phyloP scores from a whole-genome alignment of 768 basidiomycete species.

The Tylopilus vinaceipallidus region DNA sequence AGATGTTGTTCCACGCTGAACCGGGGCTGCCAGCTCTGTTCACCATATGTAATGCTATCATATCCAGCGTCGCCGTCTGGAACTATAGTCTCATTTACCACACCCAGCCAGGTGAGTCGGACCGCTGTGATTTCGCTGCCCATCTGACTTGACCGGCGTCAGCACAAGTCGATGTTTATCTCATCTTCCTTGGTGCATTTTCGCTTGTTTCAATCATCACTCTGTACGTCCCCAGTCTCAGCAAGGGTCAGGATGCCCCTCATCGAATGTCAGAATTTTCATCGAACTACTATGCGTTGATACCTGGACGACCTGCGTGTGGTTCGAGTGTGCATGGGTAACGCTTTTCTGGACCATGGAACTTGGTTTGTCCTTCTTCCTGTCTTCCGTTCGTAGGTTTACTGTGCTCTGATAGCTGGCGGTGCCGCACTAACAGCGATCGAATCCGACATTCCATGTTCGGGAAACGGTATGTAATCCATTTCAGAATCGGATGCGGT shows the following conservation, averaged over 20 bases:
- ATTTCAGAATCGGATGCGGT: neutral
- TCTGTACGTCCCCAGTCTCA: slow-evolving; percentile 42
- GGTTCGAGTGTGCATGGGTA: slow-evolving; percentile 71
- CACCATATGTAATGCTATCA: slow-evolving; percentile 62
- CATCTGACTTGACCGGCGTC: slow-evolving; percentile 8
- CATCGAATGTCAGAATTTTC: slow-evolving; percentile 43
- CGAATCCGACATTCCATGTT: slow-evolving; percentile 37
- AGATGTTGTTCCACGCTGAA: neutral
- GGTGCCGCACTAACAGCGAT: slow-evolving; percentile 48
- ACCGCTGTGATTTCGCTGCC: neutral
- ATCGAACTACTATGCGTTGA: slow-evolving; percentile 53
- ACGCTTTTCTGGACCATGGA: slow-evolving; percentile 55
- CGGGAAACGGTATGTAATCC: slow-evolving; percentile 22
- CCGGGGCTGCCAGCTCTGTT: slow-evolving; percentile 45
- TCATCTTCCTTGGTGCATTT: slow-evolving; percentile 57
- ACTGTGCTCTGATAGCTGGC: slow-evolving; percentile 40
- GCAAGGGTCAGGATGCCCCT: neutral
- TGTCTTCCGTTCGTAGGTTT: slow-evolving; percentile 3
- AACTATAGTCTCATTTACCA: slow-evolving; percentile 52
- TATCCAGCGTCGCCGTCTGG: slow-evolving; percentile 68
- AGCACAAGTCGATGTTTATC: slow-evolving; percentile 56
- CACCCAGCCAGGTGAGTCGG: slow-evolving; percentile 39
- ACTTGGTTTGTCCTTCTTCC: slow-evolving; percentile 45
- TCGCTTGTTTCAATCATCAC: slow-evolving; percentile 58
- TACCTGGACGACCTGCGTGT: slow-evolving; percentile 57